These are phyloP conservation scores for Tricholoma saponaceum DNA, from an alignment of 768 basidiomycete species.

Conservation along the genomic window DNA sequence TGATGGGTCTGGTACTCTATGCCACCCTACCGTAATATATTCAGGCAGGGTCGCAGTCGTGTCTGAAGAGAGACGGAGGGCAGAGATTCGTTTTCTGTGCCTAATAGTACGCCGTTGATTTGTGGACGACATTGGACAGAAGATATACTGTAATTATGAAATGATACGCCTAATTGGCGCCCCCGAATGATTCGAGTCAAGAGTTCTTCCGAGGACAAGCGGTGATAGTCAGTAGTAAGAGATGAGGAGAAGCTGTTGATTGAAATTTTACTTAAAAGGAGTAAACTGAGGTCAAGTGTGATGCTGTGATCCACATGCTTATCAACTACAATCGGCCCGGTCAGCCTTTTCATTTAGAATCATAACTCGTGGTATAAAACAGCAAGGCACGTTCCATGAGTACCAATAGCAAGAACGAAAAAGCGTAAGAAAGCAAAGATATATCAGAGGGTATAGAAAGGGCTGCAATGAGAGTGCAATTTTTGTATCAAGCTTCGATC, in stretches of 20 bases:
- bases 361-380: too few species aligned
- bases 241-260: too few species aligned
- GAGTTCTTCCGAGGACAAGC: background rate
- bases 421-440: background rate
- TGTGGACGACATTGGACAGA: background rate
- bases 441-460: background rate
- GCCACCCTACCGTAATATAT: conserved; percentile 36
- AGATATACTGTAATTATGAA: conserved; percentile 1
- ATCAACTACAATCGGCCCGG: background rate
- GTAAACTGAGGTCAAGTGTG: too few species aligned
- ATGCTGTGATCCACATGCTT: too few species aligned
- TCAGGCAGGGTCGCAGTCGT: conserved; percentile 62
- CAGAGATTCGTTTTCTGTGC: conserved; percentile 50
- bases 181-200: conserved; percentile 15
- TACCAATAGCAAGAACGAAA: too few species aligned
- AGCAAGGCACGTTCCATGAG: too few species aligned
- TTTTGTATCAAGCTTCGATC: conserved; percentile 1
- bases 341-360: background rate
- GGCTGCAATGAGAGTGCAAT: too few species aligned
- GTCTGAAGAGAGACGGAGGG: conserved; percentile 59
- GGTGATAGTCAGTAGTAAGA: background rate
- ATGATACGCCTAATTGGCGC: conserved; percentile 13
- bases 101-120: conserved; percentile 9
- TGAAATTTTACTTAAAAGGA: too few species aligned
- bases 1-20: conserved; percentile 12